These are phyloP conservation scores for Chenopodium suecicum DNA, from an alignment of 148 eudicot species.

Conservation along the genomic window DNA sequence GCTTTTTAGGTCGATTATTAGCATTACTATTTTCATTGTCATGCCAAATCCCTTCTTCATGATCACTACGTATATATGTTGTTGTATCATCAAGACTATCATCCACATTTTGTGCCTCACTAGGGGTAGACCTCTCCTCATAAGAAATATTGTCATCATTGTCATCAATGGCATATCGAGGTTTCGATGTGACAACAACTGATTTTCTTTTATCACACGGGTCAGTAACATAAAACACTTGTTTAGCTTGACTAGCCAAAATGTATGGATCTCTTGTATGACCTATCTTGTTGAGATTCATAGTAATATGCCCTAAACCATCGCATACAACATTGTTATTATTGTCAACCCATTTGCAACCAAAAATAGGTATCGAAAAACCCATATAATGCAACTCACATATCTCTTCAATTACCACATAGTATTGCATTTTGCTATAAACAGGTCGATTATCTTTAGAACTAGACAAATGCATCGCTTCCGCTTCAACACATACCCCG, in stretches of 20 bases:
- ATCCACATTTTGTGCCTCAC: too few species aligned
- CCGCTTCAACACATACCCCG: not conserved
- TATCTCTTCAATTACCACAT: not conserved
- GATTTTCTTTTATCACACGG: not conserved
- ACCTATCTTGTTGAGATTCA: not conserved
- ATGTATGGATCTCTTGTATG: constrained; percentile 1
- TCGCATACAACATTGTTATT: not conserved
- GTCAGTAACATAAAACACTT: constrained; percentile 2
- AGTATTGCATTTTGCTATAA: not conserved
- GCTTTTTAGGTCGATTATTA: not conserved
- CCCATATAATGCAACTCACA: not conserved
- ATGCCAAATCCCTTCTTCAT: too few species aligned
- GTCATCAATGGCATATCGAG: not conserved
- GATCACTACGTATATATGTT: too few species aligned
- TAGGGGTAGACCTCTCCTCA: too few species aligned
- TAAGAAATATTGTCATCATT: not conserved
- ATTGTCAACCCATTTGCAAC: constrained; percentile 2
- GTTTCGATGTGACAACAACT: not conserved
- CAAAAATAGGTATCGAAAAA: not conserved
- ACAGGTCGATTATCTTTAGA: not conserved
- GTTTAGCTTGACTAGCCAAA: constrained; percentile 5
- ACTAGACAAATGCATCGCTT: not conserved
- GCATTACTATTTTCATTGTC: too few species aligned
- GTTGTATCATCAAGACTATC: too few species aligned
- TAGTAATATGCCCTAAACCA: not conserved